phyloP scores from a whole-genome alignment of 2,329 filamentous ascomycete species.

The Sporothrix pseudoabietina region DNA sequence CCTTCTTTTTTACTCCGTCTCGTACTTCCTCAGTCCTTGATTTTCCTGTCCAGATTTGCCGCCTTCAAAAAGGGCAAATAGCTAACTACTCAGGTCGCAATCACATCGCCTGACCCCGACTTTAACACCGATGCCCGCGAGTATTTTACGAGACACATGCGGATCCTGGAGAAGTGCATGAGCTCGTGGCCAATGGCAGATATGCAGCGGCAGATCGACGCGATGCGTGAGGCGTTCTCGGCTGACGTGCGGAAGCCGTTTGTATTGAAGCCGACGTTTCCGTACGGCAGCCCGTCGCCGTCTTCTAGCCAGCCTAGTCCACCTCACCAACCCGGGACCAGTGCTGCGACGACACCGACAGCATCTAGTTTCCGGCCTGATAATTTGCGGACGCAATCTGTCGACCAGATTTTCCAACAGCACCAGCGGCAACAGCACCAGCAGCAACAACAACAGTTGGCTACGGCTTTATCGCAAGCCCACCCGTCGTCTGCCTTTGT shows the following conservation, averaged over 20 bases:
- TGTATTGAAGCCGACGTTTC: constrained; percentile 83
- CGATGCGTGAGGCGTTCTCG: constrained; percentile 87
- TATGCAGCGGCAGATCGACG: constrained; percentile 86
- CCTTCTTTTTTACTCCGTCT: not conserved
- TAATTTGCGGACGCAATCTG: constrained; percentile 50
- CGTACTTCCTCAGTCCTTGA: not conserved
- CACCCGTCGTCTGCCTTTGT: constrained; percentile 45
- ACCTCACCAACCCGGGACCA: constrained; percentile 23
- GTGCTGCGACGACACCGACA: constrained; percentile 39
- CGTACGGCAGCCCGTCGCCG: constrained; percentile 76
- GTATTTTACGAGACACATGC: constrained; percentile 92
- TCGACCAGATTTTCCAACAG: constrained; percentile 50
- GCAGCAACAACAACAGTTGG: constrained; percentile 54
- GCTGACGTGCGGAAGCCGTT: constrained; percentile 83
- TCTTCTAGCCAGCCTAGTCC: constrained; percentile 38
- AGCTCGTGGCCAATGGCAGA: constrained; percentile 84
- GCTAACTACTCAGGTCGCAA: constrained; percentile 66
- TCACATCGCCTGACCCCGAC: constrained; percentile 89
- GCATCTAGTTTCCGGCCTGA: constrained; percentile 54
- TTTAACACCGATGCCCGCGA: constrained; percentile 81
- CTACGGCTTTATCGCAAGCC: constrained; percentile 53
- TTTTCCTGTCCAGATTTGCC: constrained; percentile 18
- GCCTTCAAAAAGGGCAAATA: constrained; percentile 6
- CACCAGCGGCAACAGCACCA: constrained; percentile 34
- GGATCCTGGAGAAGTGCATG: constrained; percentile 83